Evolutionary conservation across 257 asterid genomes (phyloP), one percentile per base, ranked within the genome.

Genomic region (Primulina eburnea): DNA sequence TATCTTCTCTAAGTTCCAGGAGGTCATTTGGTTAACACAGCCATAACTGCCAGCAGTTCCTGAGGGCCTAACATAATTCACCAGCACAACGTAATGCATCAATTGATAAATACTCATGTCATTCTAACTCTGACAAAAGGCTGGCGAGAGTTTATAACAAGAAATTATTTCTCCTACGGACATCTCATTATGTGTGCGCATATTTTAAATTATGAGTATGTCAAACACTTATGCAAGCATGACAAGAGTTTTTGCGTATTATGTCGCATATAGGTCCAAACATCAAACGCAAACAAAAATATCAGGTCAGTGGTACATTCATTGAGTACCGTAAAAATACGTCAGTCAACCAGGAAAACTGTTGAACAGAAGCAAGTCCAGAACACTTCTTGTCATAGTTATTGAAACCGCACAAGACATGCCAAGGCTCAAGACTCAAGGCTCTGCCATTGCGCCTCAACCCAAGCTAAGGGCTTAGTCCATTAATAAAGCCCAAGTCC

Each of bases 1-100:
- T 32, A 47, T 68, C 63, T 55, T 32, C 71, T 32, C 53, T 62
- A n/a, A 60, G 29, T 40, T 60, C 66, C 47, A 60, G 24, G 14
- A 28, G 17, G 20, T 6, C 26, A 34, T 55, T 34, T 68, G 32
- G 34, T 68, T 55, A 34, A 10, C 58, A 16, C 34, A 20, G 64
- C 32, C 12, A 35, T 30, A 60, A 61, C 65, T 14, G 65, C 24
- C 8, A 2, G n/a, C 2, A 26, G 7, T 60, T 21, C 1, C 71
- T 32, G 20, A 26, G 52, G 21, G 38, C 64, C 34, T 32, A 32
- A 68, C 58, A 32, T 29, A 69, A 59, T 32, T 55, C 30, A 38
- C 30, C 56, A 28, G 12, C 73, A 40, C 21, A 55, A n/a, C 37
- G 26, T 9, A 2, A 17, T n/a, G 28, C 28, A 24, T 58, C 66